Percentiles rank a stretch among this genome's conserved stretches.
These are phyloP conservation scores for Lizonia empirigonia DNA, from an alignment of 2,329 filamentous ascomycete genomes.

Conservation along the genomic window DNA sequence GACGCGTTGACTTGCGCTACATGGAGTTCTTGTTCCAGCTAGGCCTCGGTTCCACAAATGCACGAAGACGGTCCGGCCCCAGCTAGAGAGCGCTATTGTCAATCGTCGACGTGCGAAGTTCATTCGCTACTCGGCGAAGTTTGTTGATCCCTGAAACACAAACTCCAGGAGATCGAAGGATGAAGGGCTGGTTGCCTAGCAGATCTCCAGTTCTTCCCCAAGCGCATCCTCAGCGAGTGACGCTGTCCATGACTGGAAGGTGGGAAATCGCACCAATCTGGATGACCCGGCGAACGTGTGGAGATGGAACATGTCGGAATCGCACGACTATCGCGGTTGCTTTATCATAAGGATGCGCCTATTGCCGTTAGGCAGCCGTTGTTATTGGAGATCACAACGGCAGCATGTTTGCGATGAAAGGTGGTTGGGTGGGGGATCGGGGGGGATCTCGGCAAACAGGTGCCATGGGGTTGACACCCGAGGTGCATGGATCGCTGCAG, in stretches of 20 bases:
- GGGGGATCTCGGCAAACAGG: not conserved
- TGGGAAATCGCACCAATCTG: not conserved
- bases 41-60: not conserved
- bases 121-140: conserved; percentile 14
- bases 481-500: conserved; percentile 7
- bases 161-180: not conserved
- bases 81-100: not conserved
- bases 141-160: conserved; percentile 8
- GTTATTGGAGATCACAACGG: not conserved
- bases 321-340: not conserved
- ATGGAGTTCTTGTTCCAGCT: conserved; percentile 1
- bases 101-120: not conserved
- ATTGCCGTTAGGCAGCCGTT: not conserved
- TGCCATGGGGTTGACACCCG: too few species aligned
- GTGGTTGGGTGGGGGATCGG: not conserved
- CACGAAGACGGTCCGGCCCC: conserved; percentile 1
- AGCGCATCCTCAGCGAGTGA: not conserved
- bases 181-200: not conserved
- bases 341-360: not conserved
- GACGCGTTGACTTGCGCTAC: conserved; percentile 1
- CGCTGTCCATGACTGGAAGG: not conserved
- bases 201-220: not conserved
- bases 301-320: not conserved
- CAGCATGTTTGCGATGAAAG: not conserved
- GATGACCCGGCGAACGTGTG: not conserved